Evolutionary conservation across 805 yeast species (phyloP).

Genomic region (Tetrapisispora fleetii): DNA sequence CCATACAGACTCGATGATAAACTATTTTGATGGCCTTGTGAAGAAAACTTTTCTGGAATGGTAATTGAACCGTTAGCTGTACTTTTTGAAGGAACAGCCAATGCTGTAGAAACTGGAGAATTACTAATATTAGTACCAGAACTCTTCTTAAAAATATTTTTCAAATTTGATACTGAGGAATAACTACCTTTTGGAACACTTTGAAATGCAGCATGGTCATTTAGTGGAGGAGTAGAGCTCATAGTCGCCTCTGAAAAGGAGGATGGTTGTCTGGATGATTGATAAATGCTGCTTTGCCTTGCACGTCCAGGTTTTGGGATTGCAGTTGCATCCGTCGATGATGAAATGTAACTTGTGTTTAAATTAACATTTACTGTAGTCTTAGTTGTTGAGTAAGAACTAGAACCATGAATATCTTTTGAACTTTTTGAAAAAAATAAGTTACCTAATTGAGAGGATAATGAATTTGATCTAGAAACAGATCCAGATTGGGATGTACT

Average conservation of each 20-base stretch:
- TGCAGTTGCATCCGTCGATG: constrained; percentile 21
- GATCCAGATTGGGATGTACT: constrained; percentile 13
- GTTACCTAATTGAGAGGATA: constrained; percentile 29
- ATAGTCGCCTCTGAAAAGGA: constrained; percentile 17
- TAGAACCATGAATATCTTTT: constrained; percentile 10
- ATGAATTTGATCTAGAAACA: constrained; percentile 26
- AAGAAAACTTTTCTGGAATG: constrained; percentile 1
- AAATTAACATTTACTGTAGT: constrained; percentile 2
- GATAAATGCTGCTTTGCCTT: constrained; percentile 28
- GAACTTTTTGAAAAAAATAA: constrained; percentile 25
- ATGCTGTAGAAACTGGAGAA: background rate
- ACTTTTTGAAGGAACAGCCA: background rate
- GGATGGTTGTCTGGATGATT: constrained; percentile 28
- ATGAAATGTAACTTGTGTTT: background rate
- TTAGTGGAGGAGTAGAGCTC: constrained; percentile 23
- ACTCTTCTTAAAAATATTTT: constrained; percentile 56
- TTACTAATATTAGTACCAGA: constrained; percentile 6
- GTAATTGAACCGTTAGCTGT: background rate
- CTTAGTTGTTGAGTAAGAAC: constrained; percentile 2
- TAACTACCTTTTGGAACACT: constrained; percentile 43
- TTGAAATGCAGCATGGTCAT: constrained; percentile 30
- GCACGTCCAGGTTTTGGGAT: constrained; percentile 29
- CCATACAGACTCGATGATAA: constrained; percentile 28
- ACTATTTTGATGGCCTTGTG: constrained; percentile 1
- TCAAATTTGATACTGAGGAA: constrained; percentile 70